Base-by-base conservation (phyloP, 2,329 filamentous ascomycete genomes). In the Diaporthe ampelina region DNA sequence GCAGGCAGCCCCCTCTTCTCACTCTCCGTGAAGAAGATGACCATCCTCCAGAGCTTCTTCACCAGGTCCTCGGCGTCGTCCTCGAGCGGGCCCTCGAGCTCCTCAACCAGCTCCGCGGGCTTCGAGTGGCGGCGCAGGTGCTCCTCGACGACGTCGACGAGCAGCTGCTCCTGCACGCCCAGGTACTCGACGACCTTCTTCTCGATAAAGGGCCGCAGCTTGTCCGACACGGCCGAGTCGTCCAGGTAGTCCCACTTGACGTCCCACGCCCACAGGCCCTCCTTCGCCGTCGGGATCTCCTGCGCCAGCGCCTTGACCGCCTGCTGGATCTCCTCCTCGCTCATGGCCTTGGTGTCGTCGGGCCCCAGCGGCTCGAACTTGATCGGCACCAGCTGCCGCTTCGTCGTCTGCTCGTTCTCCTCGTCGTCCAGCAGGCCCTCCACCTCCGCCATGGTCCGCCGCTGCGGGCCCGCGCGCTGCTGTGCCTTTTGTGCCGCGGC, bases 141-240 rank as follows among this genome's bases (percentile, higher is more conserved):
- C 79, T 95, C 93, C 81, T 98, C 93, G 52, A 98, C 95, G 57
- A 97, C 93, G 81, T 98, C 95, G 43, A 99, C 95, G 63, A 99
- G 87, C 85, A 98, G 92, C 84, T 98, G 94, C 83, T 99, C 97
- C 84, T 98, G 95, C 74, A 99, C 94, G 75, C 97, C 97, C 65
- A 99, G 89, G 79, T 97, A 97, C 84, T 99, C 97, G 75, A 99
- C 93, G 78, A 98, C 94, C 89, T 98, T 99, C 90, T 97, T 97
- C 87, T 98, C 95, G 73, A 98, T 94, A 85, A 98, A 99, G 40
- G 96, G 95, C 80, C 94, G 91, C 78, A 99, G 91, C 82, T 98
- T 95, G 77, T 97, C 94, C 75, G 91, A 90, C 75, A 98, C 91
- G 56, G 97, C 89, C 21, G 89, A 88, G 76, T 97, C 93, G 81